Conservation (phyloP, 169 alveolate genomes). For the Plasmodium relictum region DNA sequence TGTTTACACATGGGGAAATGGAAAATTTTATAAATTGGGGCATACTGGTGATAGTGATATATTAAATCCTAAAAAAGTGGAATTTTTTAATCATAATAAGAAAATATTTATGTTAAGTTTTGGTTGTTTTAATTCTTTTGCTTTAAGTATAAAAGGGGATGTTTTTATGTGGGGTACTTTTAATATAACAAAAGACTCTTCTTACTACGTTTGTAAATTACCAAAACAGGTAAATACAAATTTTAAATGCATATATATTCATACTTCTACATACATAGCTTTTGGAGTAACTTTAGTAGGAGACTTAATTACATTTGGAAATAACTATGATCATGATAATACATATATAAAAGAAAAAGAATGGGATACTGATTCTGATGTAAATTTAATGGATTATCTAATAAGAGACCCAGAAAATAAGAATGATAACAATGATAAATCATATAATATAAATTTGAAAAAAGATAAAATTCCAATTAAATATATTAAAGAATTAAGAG, state of each 20-base stretch:
- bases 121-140: constrained; percentile 72
- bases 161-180: constrained; percentile 87
- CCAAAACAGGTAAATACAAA: constrained; percentile 51
- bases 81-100: constrained; percentile 25
- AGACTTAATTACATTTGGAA: constrained; percentile 42
- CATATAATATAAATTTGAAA: not conserved
- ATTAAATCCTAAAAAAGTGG: constrained; percentile 23
- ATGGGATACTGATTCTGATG: constrained; percentile 3
- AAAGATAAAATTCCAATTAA: constrained; percentile 3
- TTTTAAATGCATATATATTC: constrained; percentile 35
- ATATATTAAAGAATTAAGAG: constrained; percentile 53
- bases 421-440: not conserved
- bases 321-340: not conserved
- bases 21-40: constrained; percentile 89
- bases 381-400: not conserved
- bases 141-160: constrained; percentile 83
- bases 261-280: constrained; percentile 45
- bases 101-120: constrained; percentile 55
- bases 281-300: constrained; percentile 57
- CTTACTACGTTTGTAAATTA: constrained; percentile 21
- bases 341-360: not conserved
- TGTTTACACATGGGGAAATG: constrained; percentile 92
- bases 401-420: not conserved
- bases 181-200: constrained; percentile 14
- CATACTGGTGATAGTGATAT: constrained; percentile 76